Evolutionary conservation across 1,284 basidiomycete genomes (phyloP).

Genomic region (Thelephora terrestris): DNA sequence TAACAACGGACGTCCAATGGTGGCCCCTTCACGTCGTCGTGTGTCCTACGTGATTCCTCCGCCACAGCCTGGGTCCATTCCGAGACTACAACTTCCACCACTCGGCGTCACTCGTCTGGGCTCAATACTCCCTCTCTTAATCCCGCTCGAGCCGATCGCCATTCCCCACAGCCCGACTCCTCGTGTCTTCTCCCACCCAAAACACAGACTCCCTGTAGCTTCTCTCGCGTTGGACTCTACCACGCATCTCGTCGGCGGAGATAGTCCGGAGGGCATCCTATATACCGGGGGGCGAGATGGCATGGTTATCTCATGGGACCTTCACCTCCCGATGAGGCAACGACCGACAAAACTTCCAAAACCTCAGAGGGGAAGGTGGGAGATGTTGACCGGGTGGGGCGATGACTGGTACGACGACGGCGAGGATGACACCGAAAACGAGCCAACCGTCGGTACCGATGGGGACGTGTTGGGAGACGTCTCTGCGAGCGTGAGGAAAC

Average conservation of each 20-base stretch:
- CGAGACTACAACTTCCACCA: slow-evolving; percentile 63
- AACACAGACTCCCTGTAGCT: slow-evolving; percentile 81
- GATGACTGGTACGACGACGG: slow-evolving; percentile 55
- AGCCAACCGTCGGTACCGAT: slow-evolving; percentile 32
- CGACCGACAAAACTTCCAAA: slow-evolving; percentile 27
- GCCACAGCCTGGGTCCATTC: slow-evolving; percentile 45
- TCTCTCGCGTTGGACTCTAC: slow-evolving; percentile 81
- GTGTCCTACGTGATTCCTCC: slow-evolving; percentile 84
- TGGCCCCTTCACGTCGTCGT: slow-evolving; percentile 39
- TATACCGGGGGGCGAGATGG: slow-evolving; percentile 94
- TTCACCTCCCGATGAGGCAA: slow-evolving; percentile 56
- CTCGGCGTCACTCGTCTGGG: slow-evolving; percentile 52
- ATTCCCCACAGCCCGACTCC: slow-evolving; percentile 9
- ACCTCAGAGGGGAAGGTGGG: slow-evolving; percentile 42
- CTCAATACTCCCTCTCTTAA: slow-evolving; percentile 53
- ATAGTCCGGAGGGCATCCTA: slow-evolving; percentile 77
- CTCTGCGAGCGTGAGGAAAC: slow-evolving; percentile 23
- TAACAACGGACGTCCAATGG: slow-evolving; percentile 5
- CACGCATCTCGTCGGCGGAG: slow-evolving; percentile 56
- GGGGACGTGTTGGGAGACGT: slow-evolving; percentile 74
- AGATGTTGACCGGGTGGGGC: slow-evolving; percentile 71
- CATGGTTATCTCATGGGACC: slow-evolving; percentile 85
- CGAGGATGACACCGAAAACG: slow-evolving; percentile 36
- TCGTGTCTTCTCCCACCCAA: slow-evolving; percentile 41
- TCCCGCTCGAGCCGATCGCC: slow-evolving; percentile 35